These are phyloP conservation scores for Fusarium chlamydosporum DNA, from an alignment of 2,329 filamentous ascomycete species.

Conservation along the genomic window DNA sequence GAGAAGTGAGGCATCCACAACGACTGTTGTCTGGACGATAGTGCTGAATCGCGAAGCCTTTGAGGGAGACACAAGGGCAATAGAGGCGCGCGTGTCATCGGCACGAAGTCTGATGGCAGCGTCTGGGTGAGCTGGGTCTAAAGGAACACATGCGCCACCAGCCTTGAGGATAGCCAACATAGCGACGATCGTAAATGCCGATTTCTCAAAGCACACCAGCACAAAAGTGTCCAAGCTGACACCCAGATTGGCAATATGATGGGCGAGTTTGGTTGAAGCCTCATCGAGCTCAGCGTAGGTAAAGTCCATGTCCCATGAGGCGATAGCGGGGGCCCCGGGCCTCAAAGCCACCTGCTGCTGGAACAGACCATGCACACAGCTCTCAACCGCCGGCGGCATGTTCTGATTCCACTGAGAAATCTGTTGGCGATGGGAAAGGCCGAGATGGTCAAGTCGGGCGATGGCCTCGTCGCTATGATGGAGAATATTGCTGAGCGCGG, in stretches of 20 bases:
- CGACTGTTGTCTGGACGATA: conserved; percentile 16
- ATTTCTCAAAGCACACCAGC: conserved; percentile 41
- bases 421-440: conserved; percentile 1
- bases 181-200: conserved; percentile 26
- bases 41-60: conserved; percentile 4
- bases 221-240: conserved; percentile 19
- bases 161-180: conserved; percentile 42
- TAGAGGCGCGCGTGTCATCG: conserved; percentile 28
- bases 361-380: conserved; percentile 36
- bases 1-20: conserved; percentile 26
- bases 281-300: conserved; percentile 42
- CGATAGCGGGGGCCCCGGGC: conserved; percentile 27
- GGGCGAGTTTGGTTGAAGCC: conserved; percentile 32
- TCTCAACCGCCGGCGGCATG: conserved; percentile 23
- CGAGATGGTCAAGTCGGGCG: conserved; percentile 29
- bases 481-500: conserved; percentile 41
- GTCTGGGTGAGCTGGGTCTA: conserved; percentile 43
- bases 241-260: conserved; percentile 15
- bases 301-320: conserved; percentile 37
- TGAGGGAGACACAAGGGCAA: conserved; percentile 34
- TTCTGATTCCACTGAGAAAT: conserved; percentile 29
- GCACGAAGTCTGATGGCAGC: conserved; percentile 28
- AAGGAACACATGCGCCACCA: conserved; percentile 32
- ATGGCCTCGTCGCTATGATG: conserved; percentile 22
- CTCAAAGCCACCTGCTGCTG: neutral